Conservation (phyloP, 371 early-diverging fungal species). For the Mortierella sp. region DNA sequence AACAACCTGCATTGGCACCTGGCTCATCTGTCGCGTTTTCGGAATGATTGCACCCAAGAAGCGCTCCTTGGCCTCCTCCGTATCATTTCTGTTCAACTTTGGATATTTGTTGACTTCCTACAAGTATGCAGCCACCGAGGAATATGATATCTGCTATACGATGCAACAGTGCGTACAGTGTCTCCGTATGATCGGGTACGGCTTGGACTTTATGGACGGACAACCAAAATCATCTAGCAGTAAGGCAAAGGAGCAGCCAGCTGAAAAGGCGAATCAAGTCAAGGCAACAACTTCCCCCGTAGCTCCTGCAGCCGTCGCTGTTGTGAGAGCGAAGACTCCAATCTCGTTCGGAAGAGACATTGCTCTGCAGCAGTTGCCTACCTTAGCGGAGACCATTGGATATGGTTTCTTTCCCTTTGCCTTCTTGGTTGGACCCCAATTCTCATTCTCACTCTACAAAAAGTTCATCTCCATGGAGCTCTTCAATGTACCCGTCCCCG, state of each 20-base stretch:
- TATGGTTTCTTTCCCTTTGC: conserved; percentile 75
- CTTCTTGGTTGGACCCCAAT: conserved; percentile 82
- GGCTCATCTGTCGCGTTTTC: conserved; percentile 60
- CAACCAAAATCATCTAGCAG: conserved; percentile 27
- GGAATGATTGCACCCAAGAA: conserved; percentile 51
- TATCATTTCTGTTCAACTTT: conserved; percentile 73
- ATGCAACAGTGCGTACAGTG: conserved; percentile 82
- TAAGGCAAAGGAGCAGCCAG: conserved; percentile 9
- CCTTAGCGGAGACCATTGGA: conserved; percentile 63
- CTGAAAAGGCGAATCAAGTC: background rate
- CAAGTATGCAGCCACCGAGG: conserved; percentile 66
- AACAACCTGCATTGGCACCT: conserved; percentile 67
- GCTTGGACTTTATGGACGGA: conserved; percentile 77
- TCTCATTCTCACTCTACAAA: conserved; percentile 75
- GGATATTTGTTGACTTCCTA: conserved; percentile 71
- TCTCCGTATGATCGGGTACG: conserved; percentile 79
- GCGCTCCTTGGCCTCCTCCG: conserved; percentile 59
- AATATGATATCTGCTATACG: conserved; percentile 78
- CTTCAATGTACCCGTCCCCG: conserved; percentile 40
- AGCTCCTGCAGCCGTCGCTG: conserved; percentile 6
- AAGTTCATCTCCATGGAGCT: conserved; percentile 63
- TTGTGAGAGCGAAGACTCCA: conserved; percentile 46
- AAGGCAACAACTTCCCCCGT: conserved; percentile 14
- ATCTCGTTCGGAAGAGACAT: conserved; percentile 55
- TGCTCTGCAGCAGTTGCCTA: conserved; percentile 61